Evolutionary conservation across 805 yeast genomes (phyloP).

Genomic region (Yarrowia keelungensis): DNA sequence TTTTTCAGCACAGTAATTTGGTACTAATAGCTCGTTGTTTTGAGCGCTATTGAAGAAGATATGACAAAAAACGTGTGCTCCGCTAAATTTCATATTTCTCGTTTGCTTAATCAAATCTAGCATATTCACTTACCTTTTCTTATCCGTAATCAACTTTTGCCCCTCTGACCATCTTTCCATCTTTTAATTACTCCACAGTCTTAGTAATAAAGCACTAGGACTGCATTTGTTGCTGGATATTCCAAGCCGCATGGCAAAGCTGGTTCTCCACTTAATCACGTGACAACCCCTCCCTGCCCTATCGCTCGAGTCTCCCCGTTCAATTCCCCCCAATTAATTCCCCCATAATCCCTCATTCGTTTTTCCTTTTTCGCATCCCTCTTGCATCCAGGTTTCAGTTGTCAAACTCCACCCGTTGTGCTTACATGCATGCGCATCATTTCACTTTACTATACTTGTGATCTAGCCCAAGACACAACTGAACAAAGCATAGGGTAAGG

Average conservation of each 20-base stretch:
- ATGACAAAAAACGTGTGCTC: too few relatives aligned
- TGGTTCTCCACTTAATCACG: not conserved
- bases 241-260: constrained; percentile 9
- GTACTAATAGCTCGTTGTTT: too few relatives aligned
- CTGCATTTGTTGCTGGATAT: constrained; percentile 20
- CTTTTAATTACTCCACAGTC: not conserved
- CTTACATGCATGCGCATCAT: not conserved
- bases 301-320: not conserved
- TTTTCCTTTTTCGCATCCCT: not conserved
- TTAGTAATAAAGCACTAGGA: constrained; percentile 13
- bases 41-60: too few relatives aligned
- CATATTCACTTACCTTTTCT: too few relatives aligned
- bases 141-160: too few relatives aligned
- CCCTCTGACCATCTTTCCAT: too few relatives aligned
- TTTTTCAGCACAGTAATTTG: too few relatives aligned
- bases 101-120: too few relatives aligned
- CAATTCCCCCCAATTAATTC: not conserved
- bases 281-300: not conserved
- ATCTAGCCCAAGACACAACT: not conserved
- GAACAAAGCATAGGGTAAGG: too few relatives aligned
- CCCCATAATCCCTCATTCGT: not conserved
- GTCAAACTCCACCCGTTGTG: too few relatives aligned
- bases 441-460: constrained; percentile 5
- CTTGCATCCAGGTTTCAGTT: too few relatives aligned
- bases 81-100: too few relatives aligned